phyloP scores from a whole-genome alignment of 257 asterid species.

The Plantago elongata region DNA sequence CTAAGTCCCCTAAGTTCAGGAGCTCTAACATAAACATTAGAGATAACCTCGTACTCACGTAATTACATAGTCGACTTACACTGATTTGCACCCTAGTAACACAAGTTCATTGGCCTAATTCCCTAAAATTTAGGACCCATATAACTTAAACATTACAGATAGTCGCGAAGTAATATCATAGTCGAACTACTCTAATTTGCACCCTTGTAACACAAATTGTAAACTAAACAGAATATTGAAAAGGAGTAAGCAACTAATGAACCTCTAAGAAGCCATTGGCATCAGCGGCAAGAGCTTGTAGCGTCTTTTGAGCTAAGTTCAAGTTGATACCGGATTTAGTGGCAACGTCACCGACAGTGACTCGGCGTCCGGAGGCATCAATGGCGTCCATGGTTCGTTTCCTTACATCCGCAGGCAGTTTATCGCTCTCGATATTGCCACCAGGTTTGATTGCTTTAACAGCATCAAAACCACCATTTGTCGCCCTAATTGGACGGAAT shows the following conservation, averaged over 20 bases:
- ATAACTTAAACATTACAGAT: no score
- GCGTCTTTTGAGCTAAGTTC: conserved; percentile 84
- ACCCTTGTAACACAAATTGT: neutral
- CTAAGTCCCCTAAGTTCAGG: no score
- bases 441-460: conserved; percentile 54
- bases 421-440: conserved; percentile 82
- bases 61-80: no score
- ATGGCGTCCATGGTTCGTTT: conserved; percentile 83
- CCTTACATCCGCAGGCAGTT: conserved; percentile 66
- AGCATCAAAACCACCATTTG: conserved; percentile 10
- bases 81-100: no score
- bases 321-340: conserved; percentile 85
- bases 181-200: no score
- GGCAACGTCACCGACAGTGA: conserved; percentile 90
- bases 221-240: no score
- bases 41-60: no score
- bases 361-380: conserved; percentile 81
- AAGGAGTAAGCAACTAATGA: neutral
- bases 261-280: conserved; percentile 93
- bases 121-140: no score
- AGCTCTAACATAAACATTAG: no score
- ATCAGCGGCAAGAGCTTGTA: conserved; percentile 96
- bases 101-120: no score
- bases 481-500: conserved; percentile 49
- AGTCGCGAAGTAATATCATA: no score